Evolutionary conservation across 129 eudicot genomes (phyloP), one percentile per base, ranked within the genome.

Genomic region (Calendula officinalis): DNA sequence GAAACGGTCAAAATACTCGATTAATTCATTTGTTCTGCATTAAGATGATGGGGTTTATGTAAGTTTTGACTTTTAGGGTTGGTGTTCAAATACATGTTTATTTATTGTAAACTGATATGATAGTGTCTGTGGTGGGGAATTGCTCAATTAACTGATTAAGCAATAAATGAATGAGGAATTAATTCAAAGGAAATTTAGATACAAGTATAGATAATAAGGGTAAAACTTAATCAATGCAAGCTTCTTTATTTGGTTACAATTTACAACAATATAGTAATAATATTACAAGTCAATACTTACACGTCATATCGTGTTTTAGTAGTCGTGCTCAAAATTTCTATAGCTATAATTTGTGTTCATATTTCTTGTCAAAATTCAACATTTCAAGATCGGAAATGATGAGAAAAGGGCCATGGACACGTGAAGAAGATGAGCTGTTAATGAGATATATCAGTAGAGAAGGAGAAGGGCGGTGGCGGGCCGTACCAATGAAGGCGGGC

Each of bases 391-490:
- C 55, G 3, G 35, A 56, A 46, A 73, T 78, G 72, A 64, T 75
- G 78, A 86, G 77, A 78, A 82, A 78, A 65, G 95, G 89, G 60
- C 84, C 86, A 6, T 86, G 95, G 95, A 86, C 90, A 30, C 81
- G 69, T 0, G 95, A 83, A 72, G 95, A 86, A 54, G 95, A 86
- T 35, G 79, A 78, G 70, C 13, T 86, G 7, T 66, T 86, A 56
- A 48, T 81, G 3, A 60, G 55, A 43, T 86, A 80, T 58, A 66
- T 86, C 32, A 75, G 38, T 41, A 69, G 66, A 60, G 87, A 83
- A 72, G 95, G 95, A 0, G 85, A 76, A 54, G 87, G 95, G 43
- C 60, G 70, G 75, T 86, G 95, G 90, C 71, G 79, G 12, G 70
- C 81, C 1, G 61, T 86, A 10, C 87, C 95, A 3, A 70, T 69